A percentile compares a stretch with the other conserved stretches of the same genome.
Evolutionary conservation across 345 rosid genomes (phyloP).

Genomic region (Toxicodendron radicans): DNA sequence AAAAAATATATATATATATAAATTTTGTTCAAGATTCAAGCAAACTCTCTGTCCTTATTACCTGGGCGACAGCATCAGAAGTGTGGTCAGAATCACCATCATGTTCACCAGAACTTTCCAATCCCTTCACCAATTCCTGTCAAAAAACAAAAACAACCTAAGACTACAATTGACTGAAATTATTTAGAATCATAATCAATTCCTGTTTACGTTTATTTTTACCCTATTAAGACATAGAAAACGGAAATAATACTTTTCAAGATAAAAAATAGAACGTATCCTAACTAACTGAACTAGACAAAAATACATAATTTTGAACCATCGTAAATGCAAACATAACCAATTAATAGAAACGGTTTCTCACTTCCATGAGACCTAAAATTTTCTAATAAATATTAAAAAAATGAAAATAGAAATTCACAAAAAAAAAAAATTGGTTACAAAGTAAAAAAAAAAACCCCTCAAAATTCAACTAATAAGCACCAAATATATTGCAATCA

Average conservation of each 20-base stretch:
- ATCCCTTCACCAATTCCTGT: constrained; percentile 59
- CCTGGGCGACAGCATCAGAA: constrained; percentile 72
- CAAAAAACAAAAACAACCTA: not conserved
- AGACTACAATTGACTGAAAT: not conserved
- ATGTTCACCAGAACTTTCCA: constrained; percentile 58
- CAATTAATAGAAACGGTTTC: not conserved
- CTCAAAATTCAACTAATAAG: not conserved
- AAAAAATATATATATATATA: not conserved
- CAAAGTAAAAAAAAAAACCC: not conserved
- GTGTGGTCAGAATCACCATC: constrained; percentile 54
- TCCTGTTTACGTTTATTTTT: not conserved
- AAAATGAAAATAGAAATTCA: not conserved
- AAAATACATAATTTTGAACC: not conserved
- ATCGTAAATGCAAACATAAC: not conserved
- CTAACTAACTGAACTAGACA: constrained; percentile 7
- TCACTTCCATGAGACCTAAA: not conserved
- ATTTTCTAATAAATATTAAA: not conserved
- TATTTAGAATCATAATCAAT: not conserved
- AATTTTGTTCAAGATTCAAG: not conserved
- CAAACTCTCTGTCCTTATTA: constrained; percentile 27
- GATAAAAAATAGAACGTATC: not conserved
- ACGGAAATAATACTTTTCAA: not conserved
- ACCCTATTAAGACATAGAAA: not conserved
- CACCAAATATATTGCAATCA: not conserved
- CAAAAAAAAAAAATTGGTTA: not conserved